phyloP scores from a whole-genome alignment of 306 rosid genomes.

The Trichosanthes truncata region DNA sequence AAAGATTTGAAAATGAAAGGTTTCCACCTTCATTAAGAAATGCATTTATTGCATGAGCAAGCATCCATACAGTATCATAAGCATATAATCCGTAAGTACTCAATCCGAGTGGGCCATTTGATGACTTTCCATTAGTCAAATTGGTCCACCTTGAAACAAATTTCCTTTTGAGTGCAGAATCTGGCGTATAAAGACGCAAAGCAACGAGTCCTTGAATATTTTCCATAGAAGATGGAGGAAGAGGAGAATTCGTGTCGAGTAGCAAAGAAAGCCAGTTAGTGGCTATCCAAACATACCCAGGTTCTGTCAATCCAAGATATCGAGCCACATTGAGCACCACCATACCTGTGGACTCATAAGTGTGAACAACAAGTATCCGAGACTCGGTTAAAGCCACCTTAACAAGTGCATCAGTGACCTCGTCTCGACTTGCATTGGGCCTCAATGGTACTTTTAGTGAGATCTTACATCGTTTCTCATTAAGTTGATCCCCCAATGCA shows the following conservation, averaged over 20 bases:
- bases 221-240: slow-evolving; percentile 31
- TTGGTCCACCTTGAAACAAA: slow-evolving; percentile 75
- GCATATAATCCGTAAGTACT: slow-evolving; percentile 50
- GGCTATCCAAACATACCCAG: slow-evolving; percentile 92
- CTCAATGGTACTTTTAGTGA: slow-evolving; percentile 71
- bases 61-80: slow-evolving; percentile 76
- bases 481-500: slow-evolving; percentile 64
- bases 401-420: slow-evolving; percentile 55
- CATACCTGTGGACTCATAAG: slow-evolving; percentile 31
- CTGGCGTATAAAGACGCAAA: slow-evolving; percentile 54
- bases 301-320: slow-evolving; percentile 68
- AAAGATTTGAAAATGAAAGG: slow-evolving; percentile 55
- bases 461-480: slow-evolving; percentile 70
- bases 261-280: slow-evolving; percentile 56
- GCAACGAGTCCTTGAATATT: slow-evolving; percentile 70
- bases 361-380: slow-evolving; percentile 60
- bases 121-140: slow-evolving; percentile 35
- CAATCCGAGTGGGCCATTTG: slow-evolving; percentile 35
- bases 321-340: slow-evolving; percentile 49
- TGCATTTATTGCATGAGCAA: slow-evolving; percentile 68
- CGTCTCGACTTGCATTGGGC: slow-evolving; percentile 31
- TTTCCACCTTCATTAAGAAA: slow-evolving; percentile 67
- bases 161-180: slow-evolving; percentile 46
- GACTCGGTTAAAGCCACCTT: slow-evolving; percentile 79
- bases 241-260: slow-evolving; percentile 43